phyloP scores from a whole-genome alignment of 176 grass and related monocot genomes.

The Thinopyrum elongatum region DNA sequence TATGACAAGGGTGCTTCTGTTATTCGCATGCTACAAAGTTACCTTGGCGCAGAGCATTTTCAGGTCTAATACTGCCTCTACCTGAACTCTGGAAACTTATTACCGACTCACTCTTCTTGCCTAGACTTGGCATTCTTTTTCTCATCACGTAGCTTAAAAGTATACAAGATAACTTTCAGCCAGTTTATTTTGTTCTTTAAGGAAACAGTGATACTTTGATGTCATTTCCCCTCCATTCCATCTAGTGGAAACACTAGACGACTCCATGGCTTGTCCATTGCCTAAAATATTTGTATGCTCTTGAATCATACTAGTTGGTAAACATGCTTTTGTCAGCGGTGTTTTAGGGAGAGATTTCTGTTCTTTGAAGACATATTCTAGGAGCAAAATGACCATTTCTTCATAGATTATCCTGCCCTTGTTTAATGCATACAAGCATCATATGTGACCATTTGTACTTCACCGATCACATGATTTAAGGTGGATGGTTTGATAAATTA shows the following conservation, averaged over 20 bases:
- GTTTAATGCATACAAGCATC: conserved; percentile 1
- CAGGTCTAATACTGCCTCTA: conserved; percentile 36
- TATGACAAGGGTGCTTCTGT: conserved; percentile 77
- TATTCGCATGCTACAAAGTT: conserved; percentile 88
- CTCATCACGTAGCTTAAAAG: neutral
- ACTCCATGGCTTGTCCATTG: neutral
- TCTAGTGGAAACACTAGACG: neutral
- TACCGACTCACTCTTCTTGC: neutral
- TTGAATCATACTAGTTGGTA: conserved; percentile 3
- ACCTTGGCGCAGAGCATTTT: conserved; percentile 77
- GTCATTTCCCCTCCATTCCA: conserved; percentile 8
- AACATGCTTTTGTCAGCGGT: neutral
- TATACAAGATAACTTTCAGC: conserved; percentile 4
- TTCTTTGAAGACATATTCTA: neutral
- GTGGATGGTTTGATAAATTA: conserved; percentile 9
- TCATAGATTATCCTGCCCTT: neutral
- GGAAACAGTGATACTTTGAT: neutral
- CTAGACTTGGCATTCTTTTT: conserved; percentile 12
- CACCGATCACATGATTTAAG: neutral
- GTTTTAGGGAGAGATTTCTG: neutral
- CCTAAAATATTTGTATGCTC: neutral
- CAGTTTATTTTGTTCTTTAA: conserved; percentile 22
- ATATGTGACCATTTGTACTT: neutral
- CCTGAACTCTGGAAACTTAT: conserved; percentile 11
- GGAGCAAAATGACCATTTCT: neutral